Percentiles rank a stretch among this genome's conserved stretches.
These are phyloP conservation scores for Bertia moriformis DNA, from an alignment of 2,329 filamentous ascomycete species.

Conservation along the genomic window DNA sequence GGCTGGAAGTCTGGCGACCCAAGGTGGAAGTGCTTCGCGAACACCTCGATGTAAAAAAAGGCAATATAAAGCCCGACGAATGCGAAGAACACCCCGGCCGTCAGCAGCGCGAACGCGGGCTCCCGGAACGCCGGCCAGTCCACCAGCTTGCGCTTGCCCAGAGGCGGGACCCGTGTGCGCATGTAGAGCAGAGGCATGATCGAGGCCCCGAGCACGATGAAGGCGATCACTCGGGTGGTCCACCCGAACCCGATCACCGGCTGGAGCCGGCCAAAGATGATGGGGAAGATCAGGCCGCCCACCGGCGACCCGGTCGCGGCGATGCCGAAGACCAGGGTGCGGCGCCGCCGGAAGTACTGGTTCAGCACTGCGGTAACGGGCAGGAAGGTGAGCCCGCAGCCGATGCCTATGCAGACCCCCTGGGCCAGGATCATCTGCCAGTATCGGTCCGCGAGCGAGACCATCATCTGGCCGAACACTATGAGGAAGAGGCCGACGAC, in stretches of 20 bases:
- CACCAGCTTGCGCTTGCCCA: background rate
- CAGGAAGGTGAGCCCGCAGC: slow-evolving; percentile 22
- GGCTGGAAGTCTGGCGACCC: background rate
- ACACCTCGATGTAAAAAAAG: background rate
- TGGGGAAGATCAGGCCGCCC: slow-evolving; percentile 17
- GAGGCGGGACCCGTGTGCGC: slow-evolving; percentile 5
- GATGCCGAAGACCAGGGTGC: slow-evolving; percentile 16
- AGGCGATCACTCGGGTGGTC: slow-evolving; percentile 14
- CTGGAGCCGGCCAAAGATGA: slow-evolving; percentile 11
- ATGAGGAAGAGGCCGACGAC: slow-evolving; percentile 22
- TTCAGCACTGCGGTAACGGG: slow-evolving; percentile 18
- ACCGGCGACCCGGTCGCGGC: slow-evolving; percentile 15
- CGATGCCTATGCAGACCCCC: slow-evolving; percentile 27
- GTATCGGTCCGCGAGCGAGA: slow-evolving; percentile 18
- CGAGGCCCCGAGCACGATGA: slow-evolving; percentile 12
- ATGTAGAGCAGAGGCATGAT: slow-evolving; percentile 11
- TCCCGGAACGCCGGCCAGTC: background rate
- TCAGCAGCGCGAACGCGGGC: background rate
- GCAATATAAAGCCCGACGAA: background rate
- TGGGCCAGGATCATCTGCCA: slow-evolving; percentile 29
- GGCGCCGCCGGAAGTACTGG: slow-evolving; percentile 14
- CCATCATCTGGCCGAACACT: slow-evolving; percentile 30
- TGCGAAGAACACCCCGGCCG: background rate
- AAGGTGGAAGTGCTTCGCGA: background rate
- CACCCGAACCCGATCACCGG: slow-evolving; percentile 15